Evolutionary conservation across 768 basidiomycete species (phyloP), one percentile per base, ranked within the genome.

Genomic region (Collybiopsis luxurians): DNA sequence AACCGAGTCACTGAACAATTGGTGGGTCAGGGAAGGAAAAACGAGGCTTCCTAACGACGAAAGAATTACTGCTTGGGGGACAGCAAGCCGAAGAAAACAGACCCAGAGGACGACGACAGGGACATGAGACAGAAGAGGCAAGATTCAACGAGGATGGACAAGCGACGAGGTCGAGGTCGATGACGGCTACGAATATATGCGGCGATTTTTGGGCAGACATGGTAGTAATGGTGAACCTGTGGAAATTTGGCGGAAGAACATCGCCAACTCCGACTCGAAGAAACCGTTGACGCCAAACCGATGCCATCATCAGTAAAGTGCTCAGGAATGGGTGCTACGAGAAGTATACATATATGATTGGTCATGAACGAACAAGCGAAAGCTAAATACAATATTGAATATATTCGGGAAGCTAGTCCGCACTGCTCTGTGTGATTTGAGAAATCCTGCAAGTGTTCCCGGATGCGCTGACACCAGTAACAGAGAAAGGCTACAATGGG

Each of bases 121-220:
- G 87, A 84, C 64, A 89, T 77, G 64, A 94, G 75, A 48, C 73
- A 78, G 76, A 91, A 85, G n/a, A 78, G 80, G 26, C 75, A 74
- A 64, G 64, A 62, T 31, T 82, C 74, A n/a, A 75, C 59, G 2
- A 89, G 85, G 36, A 86, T 79, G 12, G 86, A 76, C 47, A 84
- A 78, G 97, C 97, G 24, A 99, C 97, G 52, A 96, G 89, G 2
- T 97, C 97, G 30, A 93, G 82, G 57, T 97, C 97, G 55, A 98
- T 79, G 61, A 97, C 79, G 43, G 92, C 92, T 53, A 98, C 84
- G 73, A 75, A 69, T 57, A 75, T 67, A 60, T 67, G 64, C 23
- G 23, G 63, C 24, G 49, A 44, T 28, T 56, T 56, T 12, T 28
- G 48, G 11, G 48, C 49, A 30, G 47, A 64, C 54, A 55, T 45